These are phyloP conservation scores for Talaromyces sp. DNA, from an alignment of 2,329 filamentous ascomycete genomes.

Conservation along the genomic window DNA sequence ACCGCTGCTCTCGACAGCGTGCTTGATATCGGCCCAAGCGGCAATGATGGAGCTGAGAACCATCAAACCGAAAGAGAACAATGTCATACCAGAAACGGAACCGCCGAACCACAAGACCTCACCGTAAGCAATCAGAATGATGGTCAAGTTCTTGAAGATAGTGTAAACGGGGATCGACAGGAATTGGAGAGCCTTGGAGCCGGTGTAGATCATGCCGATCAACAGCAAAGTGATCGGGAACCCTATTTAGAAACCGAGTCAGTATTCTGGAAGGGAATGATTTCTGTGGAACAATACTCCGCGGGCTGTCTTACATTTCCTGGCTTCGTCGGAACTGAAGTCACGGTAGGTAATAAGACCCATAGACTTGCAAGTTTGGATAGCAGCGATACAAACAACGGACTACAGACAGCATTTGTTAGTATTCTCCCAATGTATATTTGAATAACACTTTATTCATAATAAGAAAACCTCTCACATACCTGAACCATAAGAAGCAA, in stretches of 20 bases:
- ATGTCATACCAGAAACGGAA: conserved; percentile 79
- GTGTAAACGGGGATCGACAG: conserved; percentile 98
- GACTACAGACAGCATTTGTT: no score
- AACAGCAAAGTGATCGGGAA: conserved; percentile 94
- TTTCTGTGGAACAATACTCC: neutral
- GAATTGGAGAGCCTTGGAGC: conserved; percentile 92
- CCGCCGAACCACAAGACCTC: conserved; percentile 98
- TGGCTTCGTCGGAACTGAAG: conserved; percentile 88
- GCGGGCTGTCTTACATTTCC: conserved; percentile 70
- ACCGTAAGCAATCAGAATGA: conserved; percentile 97
- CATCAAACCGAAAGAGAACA: conserved; percentile 96
- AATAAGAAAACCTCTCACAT: conserved; percentile 39
- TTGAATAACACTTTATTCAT: neutral
- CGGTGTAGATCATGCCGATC: conserved; percentile 98
- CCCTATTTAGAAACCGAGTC: conserved; percentile 60
- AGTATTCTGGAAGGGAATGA: neutral
- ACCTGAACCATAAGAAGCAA: conserved; percentile 93
- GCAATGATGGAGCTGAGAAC: conserved; percentile 92
- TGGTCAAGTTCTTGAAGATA: conserved; percentile 99
- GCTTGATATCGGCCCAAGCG: conserved; percentile 95
- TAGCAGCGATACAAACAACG: conserved; percentile 82
- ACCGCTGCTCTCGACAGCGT: conserved; percentile 69
- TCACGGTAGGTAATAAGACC: conserved; percentile 80
- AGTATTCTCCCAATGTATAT: no score
- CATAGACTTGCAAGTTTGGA: conserved; percentile 76